Evolutionary conservation across 1,139 yeast species (phyloP).

Genomic region (Yamadazyma atlantica): DNA sequence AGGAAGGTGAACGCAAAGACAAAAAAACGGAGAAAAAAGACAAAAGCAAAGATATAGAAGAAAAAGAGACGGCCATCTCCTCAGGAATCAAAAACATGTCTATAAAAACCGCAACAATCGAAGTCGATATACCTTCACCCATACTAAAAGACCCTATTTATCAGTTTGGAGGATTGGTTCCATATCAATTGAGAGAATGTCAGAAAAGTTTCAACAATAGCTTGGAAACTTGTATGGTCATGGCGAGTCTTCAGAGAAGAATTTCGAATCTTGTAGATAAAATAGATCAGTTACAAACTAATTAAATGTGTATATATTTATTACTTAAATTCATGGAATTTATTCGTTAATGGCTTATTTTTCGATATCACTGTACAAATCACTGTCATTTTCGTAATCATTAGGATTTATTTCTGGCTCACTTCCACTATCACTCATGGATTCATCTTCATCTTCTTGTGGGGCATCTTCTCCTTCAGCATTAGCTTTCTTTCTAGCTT

Average conservation of each 20-base stretch:
- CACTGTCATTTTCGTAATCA: slow-evolving; percentile 36
- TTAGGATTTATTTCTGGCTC: slow-evolving; percentile 6
- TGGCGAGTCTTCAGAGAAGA: slow-evolving; percentile 25
- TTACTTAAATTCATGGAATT: not conserved
- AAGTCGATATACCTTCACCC: slow-evolving; percentile 2
- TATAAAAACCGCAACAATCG: not conserved
- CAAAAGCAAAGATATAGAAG: slow-evolving; percentile 2
- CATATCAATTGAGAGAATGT: slow-evolving; percentile 38
- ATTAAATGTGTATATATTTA: not conserved
- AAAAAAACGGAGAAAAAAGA: slow-evolving; percentile 3
- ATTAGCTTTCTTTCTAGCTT: slow-evolving; percentile 65
- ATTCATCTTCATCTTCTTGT: too few relatives aligned
- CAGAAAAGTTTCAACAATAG: slow-evolving; percentile 37
- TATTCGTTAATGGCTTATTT: slow-evolving; percentile 5
- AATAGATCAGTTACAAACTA: slow-evolving; percentile 1
- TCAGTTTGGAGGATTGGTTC: slow-evolving; percentile 54
- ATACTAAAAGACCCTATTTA: slow-evolving; percentile 37
- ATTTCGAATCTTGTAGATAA: slow-evolving; percentile 21
- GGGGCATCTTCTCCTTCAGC: slow-evolving; percentile 33
- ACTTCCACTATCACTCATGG: slow-evolving; percentile 12
- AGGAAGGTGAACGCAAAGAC: slow-evolving; percentile 4
- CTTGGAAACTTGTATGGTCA: slow-evolving; percentile 25
- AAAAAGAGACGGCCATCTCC: not conserved
- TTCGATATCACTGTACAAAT: slow-evolving; percentile 46
- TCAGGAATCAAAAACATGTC: not conserved